These are phyloP conservation scores for Epichloe bromicola DNA, from an alignment of 2,329 filamentous ascomycete species.

Conservation along the genomic window DNA sequence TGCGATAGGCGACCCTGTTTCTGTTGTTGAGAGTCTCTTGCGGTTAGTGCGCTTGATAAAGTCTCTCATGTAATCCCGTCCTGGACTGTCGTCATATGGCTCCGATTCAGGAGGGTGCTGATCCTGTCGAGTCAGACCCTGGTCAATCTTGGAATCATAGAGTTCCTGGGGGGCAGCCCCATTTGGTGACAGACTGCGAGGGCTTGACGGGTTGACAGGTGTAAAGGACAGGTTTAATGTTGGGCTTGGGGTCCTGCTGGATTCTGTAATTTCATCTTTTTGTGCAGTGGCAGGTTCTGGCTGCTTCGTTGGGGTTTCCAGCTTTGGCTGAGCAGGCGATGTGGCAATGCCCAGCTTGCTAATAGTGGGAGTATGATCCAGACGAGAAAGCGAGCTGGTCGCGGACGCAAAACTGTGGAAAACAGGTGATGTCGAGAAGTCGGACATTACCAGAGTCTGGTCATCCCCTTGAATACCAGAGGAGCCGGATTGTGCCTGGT, in stretches of 20 bases:
- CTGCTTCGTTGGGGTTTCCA: background rate
- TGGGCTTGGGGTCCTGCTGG: background rate
- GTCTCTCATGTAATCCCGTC: slow-evolving; percentile 21
- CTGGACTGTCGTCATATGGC: slow-evolving; percentile 19
- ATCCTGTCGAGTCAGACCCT: background rate
- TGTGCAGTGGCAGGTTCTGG: background rate
- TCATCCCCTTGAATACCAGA: background rate
- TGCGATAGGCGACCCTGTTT: slow-evolving; percentile 19
- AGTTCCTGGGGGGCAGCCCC: background rate
- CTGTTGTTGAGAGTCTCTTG: slow-evolving; percentile 16
- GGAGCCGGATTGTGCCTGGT: background rate
- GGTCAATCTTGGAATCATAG: background rate
- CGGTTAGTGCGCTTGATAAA: slow-evolving; percentile 23
- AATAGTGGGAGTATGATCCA: background rate
- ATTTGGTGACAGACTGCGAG: background rate
- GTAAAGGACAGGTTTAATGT: background rate
- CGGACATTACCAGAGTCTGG: slow-evolving; percentile 1
- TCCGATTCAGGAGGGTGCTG: background rate
- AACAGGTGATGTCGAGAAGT: background rate
- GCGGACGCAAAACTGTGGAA: background rate
- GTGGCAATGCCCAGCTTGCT: background rate
- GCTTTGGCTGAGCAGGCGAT: background rate
- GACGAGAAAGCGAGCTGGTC: background rate
- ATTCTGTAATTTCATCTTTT: background rate
- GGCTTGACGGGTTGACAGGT: background rate